Conservation (phyloP, 2,329 filamentous ascomycete genomes). For the Phyllosticta citriasiana region DNA sequence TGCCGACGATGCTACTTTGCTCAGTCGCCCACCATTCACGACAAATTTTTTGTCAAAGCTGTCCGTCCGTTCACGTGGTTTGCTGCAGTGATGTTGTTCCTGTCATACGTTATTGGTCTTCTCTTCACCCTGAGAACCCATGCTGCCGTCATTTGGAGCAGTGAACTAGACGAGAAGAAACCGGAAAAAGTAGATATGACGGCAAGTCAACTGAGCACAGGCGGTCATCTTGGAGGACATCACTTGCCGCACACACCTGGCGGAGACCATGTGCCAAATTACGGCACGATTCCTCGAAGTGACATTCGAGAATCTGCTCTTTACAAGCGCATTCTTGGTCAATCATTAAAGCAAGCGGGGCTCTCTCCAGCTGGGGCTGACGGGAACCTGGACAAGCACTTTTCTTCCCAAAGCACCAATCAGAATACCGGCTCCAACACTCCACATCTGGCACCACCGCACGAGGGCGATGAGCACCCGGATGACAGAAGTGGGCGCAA, state of each 20-base stretch:
- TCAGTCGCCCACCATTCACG: conserved; percentile 71
- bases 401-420: conserved; percentile 10
- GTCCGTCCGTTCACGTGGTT: conserved; percentile 92
- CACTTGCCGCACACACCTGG: background rate
- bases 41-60: conserved; percentile 81
- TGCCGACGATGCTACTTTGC: conserved; percentile 92
- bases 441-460: conserved; percentile 27
- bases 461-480: conserved; percentile 25
- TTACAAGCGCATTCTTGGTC: conserved; percentile 87
- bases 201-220: conserved; percentile 24
- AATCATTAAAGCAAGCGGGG: conserved; percentile 78
- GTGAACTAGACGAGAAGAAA: conserved; percentile 50
- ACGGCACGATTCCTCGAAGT: conserved; percentile 14
- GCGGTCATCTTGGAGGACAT: conserved; percentile 19
- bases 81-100: conserved; percentile 72
- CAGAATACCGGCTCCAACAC: conserved; percentile 19
- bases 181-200: conserved; percentile 27
- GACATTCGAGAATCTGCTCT: conserved; percentile 81
- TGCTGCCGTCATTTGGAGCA: conserved; percentile 94
- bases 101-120: conserved; percentile 86
- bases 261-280: conserved; percentile 15
- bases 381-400: background rate
- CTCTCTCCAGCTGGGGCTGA: conserved; percentile 35
- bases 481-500: conserved; percentile 33
- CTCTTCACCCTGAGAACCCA: conserved; percentile 95